Evolutionary conservation across 2,329 filamentous ascomycete genomes (phyloP).

Genomic region (Fusarium ambrosium): DNA sequence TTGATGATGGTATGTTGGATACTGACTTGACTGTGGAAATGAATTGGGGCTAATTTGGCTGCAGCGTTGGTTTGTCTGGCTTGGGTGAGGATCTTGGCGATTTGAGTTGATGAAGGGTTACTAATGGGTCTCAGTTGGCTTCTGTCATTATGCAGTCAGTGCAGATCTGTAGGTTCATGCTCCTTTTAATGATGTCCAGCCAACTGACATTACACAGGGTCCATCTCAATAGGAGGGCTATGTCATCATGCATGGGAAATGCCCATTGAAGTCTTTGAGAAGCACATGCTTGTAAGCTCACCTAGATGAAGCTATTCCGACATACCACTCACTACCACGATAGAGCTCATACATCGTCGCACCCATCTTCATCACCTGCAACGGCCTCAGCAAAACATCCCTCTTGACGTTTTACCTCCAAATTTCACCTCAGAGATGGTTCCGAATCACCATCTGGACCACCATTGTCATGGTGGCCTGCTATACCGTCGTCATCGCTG

Average conservation of each 20-base stretch:
- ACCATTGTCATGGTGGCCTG: slow-evolving; percentile 46
- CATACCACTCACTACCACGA: neutral
- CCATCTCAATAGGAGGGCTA: slow-evolving; percentile 43
- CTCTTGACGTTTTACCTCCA: slow-evolving; percentile 53
- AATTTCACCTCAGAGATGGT: slow-evolving; percentile 50
- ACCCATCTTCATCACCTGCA: slow-evolving; percentile 50
- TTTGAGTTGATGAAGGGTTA: neutral
- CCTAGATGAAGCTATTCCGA: neutral
- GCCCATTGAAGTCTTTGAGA: slow-evolving; percentile 38
- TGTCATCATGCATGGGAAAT: slow-evolving; percentile 48
- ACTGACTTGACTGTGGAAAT: neutral
- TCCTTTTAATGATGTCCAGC: neutral
- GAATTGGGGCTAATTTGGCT: neutral
- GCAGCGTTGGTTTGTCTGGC: slow-evolving; percentile 25
- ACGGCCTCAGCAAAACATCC: slow-evolving; percentile 53
- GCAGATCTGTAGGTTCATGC: slow-evolving; percentile 36
- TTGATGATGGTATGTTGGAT: slow-evolving; percentile 36
- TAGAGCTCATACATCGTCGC: slow-evolving; percentile 47
- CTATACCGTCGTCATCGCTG: slow-evolving; percentile 45
- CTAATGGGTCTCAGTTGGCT: slow-evolving; percentile 16
- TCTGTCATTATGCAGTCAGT: slow-evolving; percentile 44
- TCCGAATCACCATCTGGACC: slow-evolving; percentile 44
- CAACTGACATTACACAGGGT: slow-evolving; percentile 28
- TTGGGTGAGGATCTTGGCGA: slow-evolving; percentile 20
- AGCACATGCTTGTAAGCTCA: slow-evolving; percentile 34